Base-by-base conservation (phyloP, 139 green algal species). In the Volvox reticuliferus region DNA sequence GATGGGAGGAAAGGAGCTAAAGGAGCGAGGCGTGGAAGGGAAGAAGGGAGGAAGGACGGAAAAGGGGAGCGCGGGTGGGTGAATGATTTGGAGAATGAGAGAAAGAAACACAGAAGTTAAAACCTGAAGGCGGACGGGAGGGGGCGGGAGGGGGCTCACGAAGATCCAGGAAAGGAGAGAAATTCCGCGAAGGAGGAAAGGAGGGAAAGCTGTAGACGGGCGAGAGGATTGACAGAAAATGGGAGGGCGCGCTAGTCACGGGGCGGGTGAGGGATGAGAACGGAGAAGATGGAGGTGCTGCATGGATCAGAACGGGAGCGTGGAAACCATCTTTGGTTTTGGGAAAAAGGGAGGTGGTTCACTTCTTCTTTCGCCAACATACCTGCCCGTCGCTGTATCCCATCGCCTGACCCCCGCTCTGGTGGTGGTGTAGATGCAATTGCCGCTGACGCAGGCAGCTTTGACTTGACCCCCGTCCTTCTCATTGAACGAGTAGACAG, bases 401-500 rank as follows among this genome's bases (percentile, higher is more conserved):
- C 89, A 94, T 19, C 80, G 81, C 80, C 83, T 85, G 32, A 94
- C 44, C 35, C 92, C 92, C 12, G 92, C 92, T 24, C 79, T 71
- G 20, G 28, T 85, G 16, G 78, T 89, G 21, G 71, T 92, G 81
- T 92, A 94, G 63, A 94, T 68, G 26, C 80, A 14, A 12, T 17
- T 13, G 22, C 76, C 92, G 26, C 86, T n/a, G 1, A 76, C 33
- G 28, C 67, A 86, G 2, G 65, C 80, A 37, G 78, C 79, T 35
- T 94, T 94, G 63, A 91, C 75, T 62, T 88, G 87, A 16, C 82
- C 89, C 17, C 79, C 65, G 21, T 94, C 92, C 75, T 87, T 89
- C 67, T 94, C 92, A 0, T 84, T 81, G 35, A 91, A 94, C 19
- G 81, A 35, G 86, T 94, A 65, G 16, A 94, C 81, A 12, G 89